Conservation (phyloP, 495 filamentous ascomycete genomes). For the Pseudomonodictys pantanalensis region DNA sequence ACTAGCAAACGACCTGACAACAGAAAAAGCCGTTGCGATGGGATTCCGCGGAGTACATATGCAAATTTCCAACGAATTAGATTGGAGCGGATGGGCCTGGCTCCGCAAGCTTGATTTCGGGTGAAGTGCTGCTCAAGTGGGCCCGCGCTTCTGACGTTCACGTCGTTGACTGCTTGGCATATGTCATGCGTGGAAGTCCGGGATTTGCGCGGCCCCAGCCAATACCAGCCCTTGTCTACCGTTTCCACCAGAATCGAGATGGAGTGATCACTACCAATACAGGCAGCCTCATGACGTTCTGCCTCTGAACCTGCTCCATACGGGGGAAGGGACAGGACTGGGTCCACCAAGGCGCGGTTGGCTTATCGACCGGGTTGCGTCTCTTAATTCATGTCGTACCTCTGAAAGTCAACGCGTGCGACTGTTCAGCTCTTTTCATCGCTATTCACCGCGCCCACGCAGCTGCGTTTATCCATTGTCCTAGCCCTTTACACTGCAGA, state of each 20-base stretch:
- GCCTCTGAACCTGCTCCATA: too few relatives aligned
- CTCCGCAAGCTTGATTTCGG: neutral
- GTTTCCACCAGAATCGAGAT: neutral
- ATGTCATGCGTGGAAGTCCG: slow-evolving; percentile 8
- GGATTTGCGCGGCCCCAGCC: slow-evolving; percentile 1
- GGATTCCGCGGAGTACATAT: neutral
- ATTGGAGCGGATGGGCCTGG: neutral
- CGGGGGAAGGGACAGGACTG: too few relatives aligned
- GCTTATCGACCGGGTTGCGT: too few relatives aligned
- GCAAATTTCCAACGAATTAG: neutral
- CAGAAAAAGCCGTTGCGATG: neutral
- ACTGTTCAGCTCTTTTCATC: too few relatives aligned
- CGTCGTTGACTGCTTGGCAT: slow-evolving; percentile 4
- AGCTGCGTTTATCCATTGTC: too few relatives aligned
- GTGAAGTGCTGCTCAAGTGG: neutral
- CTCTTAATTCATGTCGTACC: too few relatives aligned
- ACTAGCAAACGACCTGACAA: neutral
- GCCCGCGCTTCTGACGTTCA: neutral
- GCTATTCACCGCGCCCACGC: too few relatives aligned
- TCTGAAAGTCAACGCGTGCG: too few relatives aligned
- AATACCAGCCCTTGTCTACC: slow-evolving; percentile 9
- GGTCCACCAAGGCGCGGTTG: too few relatives aligned
- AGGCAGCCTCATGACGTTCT: slow-evolving; percentile 19
- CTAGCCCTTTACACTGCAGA: neutral
- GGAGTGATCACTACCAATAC: slow-evolving; percentile 18